Conservation (phyloP, 768 basidiomycete species). For the Mycena vitilis region DNA sequence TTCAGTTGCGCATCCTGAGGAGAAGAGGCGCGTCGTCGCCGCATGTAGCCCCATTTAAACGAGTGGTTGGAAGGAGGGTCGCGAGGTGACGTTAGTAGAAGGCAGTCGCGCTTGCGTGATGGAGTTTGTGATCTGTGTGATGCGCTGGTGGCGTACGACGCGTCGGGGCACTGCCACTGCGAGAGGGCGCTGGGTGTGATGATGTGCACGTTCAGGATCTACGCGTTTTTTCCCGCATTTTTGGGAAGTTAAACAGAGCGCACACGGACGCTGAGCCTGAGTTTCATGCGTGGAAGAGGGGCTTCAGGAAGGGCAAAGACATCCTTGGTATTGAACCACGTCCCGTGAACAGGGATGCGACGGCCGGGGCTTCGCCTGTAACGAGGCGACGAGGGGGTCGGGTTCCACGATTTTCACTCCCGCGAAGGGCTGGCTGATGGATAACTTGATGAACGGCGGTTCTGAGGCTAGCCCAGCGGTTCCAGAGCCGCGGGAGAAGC, state of each 20-base stretch:
- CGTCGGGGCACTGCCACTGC: not conserved
- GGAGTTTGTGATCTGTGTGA: not conserved
- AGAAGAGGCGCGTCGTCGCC: conserved; percentile 23
- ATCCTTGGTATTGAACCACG: not conserved
- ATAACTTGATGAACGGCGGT: not conserved
- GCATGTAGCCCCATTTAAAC: not conserved
- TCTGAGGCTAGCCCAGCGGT: not conserved
- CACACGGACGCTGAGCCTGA: not conserved
- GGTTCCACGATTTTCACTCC: not conserved
- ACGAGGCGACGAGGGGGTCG: not conserved
- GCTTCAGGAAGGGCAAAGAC: conserved; percentile 3
- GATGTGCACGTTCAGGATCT: too few relatives aligned
- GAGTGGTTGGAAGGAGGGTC: conserved; percentile 4
- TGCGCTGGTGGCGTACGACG: not conserved
- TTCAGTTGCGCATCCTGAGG: conserved; percentile 15
- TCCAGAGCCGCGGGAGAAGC: not conserved
- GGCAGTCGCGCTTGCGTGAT: not conserved
- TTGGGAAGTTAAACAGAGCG: not conserved
- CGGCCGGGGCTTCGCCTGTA: not conserved
- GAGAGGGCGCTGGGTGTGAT: too few relatives aligned
- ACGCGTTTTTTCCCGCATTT: not conserved
- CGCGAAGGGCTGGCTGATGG: not conserved
- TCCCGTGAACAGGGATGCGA: not conserved
- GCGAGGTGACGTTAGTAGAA: conserved; percentile 17
- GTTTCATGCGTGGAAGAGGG: conserved; percentile 6